These are phyloP conservation scores for Cajanus cajan DNA, from an alignment of 306 rosid species.

Conservation along the genomic window DNA sequence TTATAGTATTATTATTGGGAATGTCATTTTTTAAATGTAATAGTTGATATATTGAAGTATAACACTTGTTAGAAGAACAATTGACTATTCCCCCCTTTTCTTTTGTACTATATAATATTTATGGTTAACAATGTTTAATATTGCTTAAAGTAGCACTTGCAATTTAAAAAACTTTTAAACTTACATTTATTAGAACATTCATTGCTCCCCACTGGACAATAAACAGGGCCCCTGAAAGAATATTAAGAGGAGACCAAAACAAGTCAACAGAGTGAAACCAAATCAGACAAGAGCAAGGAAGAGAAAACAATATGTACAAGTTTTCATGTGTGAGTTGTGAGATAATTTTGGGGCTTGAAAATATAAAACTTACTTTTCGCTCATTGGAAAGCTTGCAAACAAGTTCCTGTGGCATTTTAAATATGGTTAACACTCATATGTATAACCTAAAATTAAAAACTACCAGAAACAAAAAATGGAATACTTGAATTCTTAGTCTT, in stretches of 20 bases:
- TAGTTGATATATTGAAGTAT: too few species aligned
- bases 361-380: slow-evolving; percentile 46
- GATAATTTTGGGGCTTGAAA: background rate
- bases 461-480: background rate
- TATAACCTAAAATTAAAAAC: too few species aligned
- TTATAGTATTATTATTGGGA: too few species aligned
- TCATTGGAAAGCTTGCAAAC: slow-evolving; percentile 44
- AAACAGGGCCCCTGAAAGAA: slow-evolving; percentile 25
- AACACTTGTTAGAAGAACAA: too few species aligned
- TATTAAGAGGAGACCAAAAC: background rate
- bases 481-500: slow-evolving; percentile 32
- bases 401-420: slow-evolving; percentile 44
- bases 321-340: background rate
- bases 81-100: background rate
- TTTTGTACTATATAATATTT: background rate
- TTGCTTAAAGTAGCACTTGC: background rate
- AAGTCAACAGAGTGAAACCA: background rate
- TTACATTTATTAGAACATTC: slow-evolving; percentile 13
- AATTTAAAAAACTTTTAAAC: background rate
- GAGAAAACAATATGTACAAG: background rate
- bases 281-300: background rate
- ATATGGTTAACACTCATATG: background rate
- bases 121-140: background rate
- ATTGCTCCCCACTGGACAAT: slow-evolving; percentile 10
- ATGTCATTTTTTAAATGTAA: too few species aligned